Base-by-base conservation (phyloP, 2,329 filamentous ascomycete species). In the Sporothrix phasma region DNA sequence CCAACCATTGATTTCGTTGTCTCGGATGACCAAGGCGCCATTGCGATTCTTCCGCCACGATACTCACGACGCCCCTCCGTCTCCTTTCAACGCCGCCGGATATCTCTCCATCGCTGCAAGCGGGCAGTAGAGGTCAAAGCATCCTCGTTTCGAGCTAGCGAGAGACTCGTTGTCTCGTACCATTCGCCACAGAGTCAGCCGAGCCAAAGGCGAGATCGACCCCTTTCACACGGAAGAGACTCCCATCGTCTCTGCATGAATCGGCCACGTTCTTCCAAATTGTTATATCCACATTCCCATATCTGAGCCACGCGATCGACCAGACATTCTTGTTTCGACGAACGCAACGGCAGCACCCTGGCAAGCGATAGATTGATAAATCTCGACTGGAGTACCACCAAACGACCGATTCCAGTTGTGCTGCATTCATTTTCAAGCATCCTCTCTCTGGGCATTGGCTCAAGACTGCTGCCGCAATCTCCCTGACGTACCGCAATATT, bases 21-120 rank as follows among this genome's bases (percentile, higher is more conserved):
- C 59, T 61, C 39, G 59, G 59, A 61, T 61, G 61, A 56, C 39
- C 37, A 39, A 46, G 37, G 29, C 45, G 41, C 45, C 24, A 61
- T 49, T 61, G 22, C 11, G 22, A 41, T 41, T 58, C 34, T 17
- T 39, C 13, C 34, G 8, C 34, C 53, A 58, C 53, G 19, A 58
- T 22, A 58, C 53, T 43, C 41, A n/a, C 41, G 41, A 58, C 51
- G n/a, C 17, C 37, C 13, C 7, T n/a, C 37, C 54, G 54, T 17
- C 54, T 15, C n/a, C 24, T 58, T 41, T 58, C 34, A 22, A n/a
- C 37, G 34, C 17, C 39, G n/a, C n/a, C n/a, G n/a, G n/a, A n/a
- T 17, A 13, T 13, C 26, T 26, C 26, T 29, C 39, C 19, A 37
- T 49, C 43, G 43, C 26, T 37, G 43, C 58, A 46, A 46, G 24